Evolutionary conservation across 371 early-diverging fungal genomes (phyloP).

Genomic region (Lichtheimia ramosa): DNA sequence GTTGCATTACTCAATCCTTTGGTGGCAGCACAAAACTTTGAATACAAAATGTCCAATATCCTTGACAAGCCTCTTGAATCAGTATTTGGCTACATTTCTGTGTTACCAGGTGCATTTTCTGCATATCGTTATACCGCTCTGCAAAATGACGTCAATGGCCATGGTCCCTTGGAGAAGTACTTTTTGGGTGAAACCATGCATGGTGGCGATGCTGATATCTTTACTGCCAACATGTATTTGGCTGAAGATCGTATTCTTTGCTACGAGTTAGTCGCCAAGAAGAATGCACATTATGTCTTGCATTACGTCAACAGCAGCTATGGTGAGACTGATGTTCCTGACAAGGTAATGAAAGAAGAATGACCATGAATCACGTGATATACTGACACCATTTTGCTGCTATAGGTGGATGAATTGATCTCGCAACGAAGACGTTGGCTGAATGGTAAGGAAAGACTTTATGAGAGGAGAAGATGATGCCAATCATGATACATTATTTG

Average conservation of each 20-base stretch:
- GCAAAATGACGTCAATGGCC: constrained; percentile 64
- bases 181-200: constrained; percentile 93
- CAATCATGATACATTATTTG: not conserved
- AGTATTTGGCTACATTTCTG: constrained; percentile 96
- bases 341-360: constrained; percentile 18
- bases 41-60: constrained; percentile 94
- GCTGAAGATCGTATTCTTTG: constrained; percentile 90
- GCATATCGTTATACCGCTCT: constrained; percentile 93
- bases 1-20: constrained; percentile 78
- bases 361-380: not conserved
- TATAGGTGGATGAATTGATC: constrained; percentile 76
- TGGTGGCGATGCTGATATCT: constrained; percentile 66
- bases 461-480: not conserved
- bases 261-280: constrained; percentile 83
- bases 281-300: constrained; percentile 65
- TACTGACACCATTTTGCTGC: not conserved
- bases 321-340: constrained; percentile 90
- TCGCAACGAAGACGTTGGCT: constrained; percentile 90
- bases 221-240: constrained; percentile 75
- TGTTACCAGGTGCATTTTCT: constrained; percentile 96
- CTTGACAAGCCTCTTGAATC: constrained; percentile 96
- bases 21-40: constrained; percentile 90
- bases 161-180: constrained; percentile 86
- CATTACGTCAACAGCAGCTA: constrained; percentile 68
- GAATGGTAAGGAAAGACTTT: constrained; percentile 56